phyloP scores from a whole-genome alignment of 495 filamentous ascomycete genomes.

The Bathelium albidoporum region DNA sequence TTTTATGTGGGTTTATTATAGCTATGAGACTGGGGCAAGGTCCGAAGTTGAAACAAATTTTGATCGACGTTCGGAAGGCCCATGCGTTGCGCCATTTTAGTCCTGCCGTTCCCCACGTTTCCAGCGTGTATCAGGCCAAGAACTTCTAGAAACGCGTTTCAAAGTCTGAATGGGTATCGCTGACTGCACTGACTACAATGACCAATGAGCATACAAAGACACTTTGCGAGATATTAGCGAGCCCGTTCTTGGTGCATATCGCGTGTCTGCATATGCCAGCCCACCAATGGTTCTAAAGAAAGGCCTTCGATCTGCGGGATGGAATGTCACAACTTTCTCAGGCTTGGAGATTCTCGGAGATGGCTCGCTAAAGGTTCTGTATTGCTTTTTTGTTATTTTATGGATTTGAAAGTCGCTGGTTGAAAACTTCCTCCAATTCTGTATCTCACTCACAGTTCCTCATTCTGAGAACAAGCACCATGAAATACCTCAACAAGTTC shows the following conservation, averaged over 20 bases:
- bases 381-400: too few species aligned
- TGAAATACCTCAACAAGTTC: neutral
- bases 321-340: neutral
- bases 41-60: neutral
- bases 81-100: neutral
- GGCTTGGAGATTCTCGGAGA: too few species aligned
- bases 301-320: too few species aligned
- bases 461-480: neutral
- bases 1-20: too few species aligned
- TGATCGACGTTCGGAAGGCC: neutral
- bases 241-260: neutral
- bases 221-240: neutral
- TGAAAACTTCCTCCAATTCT: neutral
- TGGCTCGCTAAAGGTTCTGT: too few species aligned
- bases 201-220: neutral
- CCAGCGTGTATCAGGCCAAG: neutral
- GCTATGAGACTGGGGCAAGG: neutral
- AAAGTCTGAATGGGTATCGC: neutral
- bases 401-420: too few species aligned
- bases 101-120: neutral
- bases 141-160: neutral
- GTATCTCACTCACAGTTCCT: neutral
- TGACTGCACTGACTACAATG: neutral
- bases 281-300: neutral
- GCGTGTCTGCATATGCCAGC: neutral